Base-by-base conservation (phyloP, 768 basidiomycete genomes). In the Suillus sp. region DNA sequence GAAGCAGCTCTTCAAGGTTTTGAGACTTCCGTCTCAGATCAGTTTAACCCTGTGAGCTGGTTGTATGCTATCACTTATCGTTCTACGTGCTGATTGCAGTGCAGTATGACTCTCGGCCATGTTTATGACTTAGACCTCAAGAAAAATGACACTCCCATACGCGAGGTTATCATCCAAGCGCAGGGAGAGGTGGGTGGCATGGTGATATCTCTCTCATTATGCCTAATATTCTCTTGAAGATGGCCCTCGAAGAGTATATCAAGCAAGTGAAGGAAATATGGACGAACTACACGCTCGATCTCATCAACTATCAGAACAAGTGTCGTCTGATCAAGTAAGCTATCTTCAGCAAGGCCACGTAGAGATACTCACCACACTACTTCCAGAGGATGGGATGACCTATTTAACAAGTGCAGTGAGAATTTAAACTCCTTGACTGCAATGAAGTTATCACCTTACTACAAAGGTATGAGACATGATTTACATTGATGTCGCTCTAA, bases 231-330 rank as follows among this genome's bases (percentile, higher is more conserved):
- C 3, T 62, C 77, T 68, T 68, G 66, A 58, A 98, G 90, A 93
- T 95, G 92, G 94, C 94, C 16, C 83, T 96, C 30, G 95, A 97
- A 74, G 95, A 96, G 72, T 97, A 95, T 74, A 90, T 97, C 74
- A 91, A 91, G 63, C 92, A 96, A 77, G 97, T 99, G 72, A 95
- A 95, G 75, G 97, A 99, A 77, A 92, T 85, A 1, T 99, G 97
- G 97, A 91, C 93, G 1, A 95, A 85, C 70, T 99, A 98, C 72
- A 93, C 95, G 1, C 83, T 99, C 58, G 97, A 99, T 69, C 81
- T 99, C 51, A 93, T 98, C 69, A 96, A 98, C 74, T 99, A 99
- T 73, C 97, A 99, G 81, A 99, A 95, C 75, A 99, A 96, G 75
- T 99, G 96, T 69, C 91, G 97, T 58, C 84, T 99, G 30, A 99